Conservation (phyloP, 805 yeast species). For the Yamadazyma paraphyllophila region DNA sequence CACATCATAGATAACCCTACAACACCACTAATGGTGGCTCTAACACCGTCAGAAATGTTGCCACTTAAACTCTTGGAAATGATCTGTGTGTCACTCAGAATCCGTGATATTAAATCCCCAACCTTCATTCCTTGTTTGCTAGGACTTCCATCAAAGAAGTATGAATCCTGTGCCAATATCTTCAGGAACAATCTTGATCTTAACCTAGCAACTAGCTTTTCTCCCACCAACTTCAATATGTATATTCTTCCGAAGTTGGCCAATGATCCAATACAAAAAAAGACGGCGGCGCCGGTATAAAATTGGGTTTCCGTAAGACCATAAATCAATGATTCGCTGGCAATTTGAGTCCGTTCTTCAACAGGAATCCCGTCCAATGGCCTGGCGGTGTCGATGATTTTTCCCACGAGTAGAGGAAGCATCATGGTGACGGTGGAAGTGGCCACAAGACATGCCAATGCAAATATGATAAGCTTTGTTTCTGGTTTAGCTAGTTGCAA, state of each 20-base stretch:
- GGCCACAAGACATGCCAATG: constrained; percentile 60
- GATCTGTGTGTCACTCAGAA: constrained; percentile 85
- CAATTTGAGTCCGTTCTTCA: background rate
- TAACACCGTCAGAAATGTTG: constrained; percentile 87
- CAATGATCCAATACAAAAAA: constrained; percentile 70
- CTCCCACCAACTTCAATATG: constrained; percentile 76
- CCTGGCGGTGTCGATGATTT: constrained; percentile 71
- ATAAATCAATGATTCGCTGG: constrained; percentile 23
- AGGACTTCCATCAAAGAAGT: constrained; percentile 80
- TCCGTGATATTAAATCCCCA: constrained; percentile 87
- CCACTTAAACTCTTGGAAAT: constrained; percentile 85
- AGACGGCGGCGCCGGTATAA: constrained; percentile 54
- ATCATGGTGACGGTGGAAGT: constrained; percentile 81
- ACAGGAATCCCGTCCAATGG: constrained; percentile 14
- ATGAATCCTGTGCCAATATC: constrained; percentile 80
- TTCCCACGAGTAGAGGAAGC: constrained; percentile 82
- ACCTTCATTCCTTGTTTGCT: constrained; percentile 54
- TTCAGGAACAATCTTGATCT: constrained; percentile 75
- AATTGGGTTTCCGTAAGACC: constrained; percentile 68
- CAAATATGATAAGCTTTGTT: constrained; percentile 52
- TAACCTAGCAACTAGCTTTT: constrained; percentile 78
- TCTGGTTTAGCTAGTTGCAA: constrained; percentile 37
- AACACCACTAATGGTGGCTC: constrained; percentile 76
- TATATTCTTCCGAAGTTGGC: constrained; percentile 84
- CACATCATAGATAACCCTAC: constrained; percentile 94